Percentiles rank a stretch among this genome's conserved stretches.
Evolutionary conservation across 352 stramenopile genomes (phyloP).

Genomic region (Phytopythium mirpurense): DNA sequence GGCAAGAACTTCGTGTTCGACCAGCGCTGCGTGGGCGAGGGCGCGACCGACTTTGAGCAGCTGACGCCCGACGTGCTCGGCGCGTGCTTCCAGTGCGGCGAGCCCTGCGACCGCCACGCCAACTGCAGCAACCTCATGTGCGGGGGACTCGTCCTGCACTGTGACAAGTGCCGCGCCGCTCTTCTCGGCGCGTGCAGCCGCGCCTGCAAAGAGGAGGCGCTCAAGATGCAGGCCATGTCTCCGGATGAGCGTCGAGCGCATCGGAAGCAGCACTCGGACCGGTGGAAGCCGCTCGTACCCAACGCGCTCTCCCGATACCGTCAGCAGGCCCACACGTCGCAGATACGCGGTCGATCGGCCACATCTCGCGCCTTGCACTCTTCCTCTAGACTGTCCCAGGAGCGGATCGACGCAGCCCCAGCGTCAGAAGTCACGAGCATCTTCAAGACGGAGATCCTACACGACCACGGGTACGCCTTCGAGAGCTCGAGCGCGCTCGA

Average conservation of each 20-base stretch:
- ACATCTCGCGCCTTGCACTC: background rate
- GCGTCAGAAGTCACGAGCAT: conserved; percentile 1
- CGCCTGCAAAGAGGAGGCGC: conserved; percentile 27
- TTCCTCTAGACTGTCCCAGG: background rate
- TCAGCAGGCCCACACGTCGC: background rate
- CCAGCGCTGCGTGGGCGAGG: conserved; percentile 49
- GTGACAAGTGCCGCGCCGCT: conserved; percentile 21
- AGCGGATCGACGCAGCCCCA: background rate
- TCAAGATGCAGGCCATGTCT: conserved; percentile 28
- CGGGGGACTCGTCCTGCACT: conserved; percentile 48
- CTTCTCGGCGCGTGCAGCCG: conserved; percentile 24
- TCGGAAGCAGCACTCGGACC: conserved; percentile 45
- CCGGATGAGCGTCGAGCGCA: conserved; percentile 42
- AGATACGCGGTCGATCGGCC: background rate
- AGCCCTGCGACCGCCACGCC: conserved; percentile 23
- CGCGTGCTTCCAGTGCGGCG: conserved; percentile 53
- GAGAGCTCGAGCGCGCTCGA: conserved; percentile 8
- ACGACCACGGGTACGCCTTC: conserved; percentile 16
- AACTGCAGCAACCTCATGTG: conserved; percentile 55
- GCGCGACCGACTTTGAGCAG: conserved; percentile 27
- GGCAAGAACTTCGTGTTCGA: conserved; percentile 81
- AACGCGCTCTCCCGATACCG: conserved; percentile 23
- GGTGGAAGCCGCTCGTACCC: conserved; percentile 54
- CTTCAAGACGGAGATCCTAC: conserved; percentile 17
- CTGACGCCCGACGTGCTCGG: conserved; percentile 62